Percentiles rank a stretch among this genome's conserved stretches.
These are phyloP conservation scores for Euphorbia pulcherrima DNA, from an alignment of 345 rosid genomes.

Conservation along the genomic window DNA sequence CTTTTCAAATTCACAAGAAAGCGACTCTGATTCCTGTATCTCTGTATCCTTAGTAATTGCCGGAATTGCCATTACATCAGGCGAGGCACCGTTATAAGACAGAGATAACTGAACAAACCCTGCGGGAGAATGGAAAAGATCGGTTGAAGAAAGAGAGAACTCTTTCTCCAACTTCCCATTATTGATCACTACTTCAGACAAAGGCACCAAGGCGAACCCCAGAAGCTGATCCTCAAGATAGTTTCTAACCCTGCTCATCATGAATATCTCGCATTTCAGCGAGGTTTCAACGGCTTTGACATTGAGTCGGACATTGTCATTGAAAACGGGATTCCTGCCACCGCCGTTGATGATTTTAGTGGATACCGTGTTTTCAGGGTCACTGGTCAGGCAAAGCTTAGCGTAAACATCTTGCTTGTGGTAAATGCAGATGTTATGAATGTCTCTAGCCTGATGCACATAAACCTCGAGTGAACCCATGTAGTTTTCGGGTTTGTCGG, in stretches of 20 bases:
- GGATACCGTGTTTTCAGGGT: constrained; percentile 70
- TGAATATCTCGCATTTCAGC: constrained; percentile 88
- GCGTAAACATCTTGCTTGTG: constrained; percentile 99
- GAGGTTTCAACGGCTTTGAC: constrained; percentile 65
- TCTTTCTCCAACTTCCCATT: constrained; percentile 83
- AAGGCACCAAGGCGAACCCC: constrained; percentile 85
- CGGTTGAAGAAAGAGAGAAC: constrained; percentile 92
- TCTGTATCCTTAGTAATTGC: constrained; percentile 48
- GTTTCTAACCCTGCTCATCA: constrained; percentile 98
- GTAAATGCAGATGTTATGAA: constrained; percentile 98
- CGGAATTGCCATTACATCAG: constrained; percentile 82
- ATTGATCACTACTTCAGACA: constrained; percentile 70
- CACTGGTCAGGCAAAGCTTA: constrained; percentile 81
- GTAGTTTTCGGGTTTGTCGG: constrained; percentile 35
- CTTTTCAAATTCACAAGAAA: constrained; percentile 55
- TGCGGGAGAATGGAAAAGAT: constrained; percentile 90
- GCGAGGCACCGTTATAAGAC: constrained; percentile 69
- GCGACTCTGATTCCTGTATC: constrained; percentile 52
- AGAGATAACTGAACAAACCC: constrained; percentile 90
- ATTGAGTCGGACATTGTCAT: constrained; percentile 61
- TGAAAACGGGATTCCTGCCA: constrained; percentile 94
- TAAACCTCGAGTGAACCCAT: constrained; percentile 69
- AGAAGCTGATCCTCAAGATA: constrained; percentile 95
- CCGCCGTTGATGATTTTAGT: constrained; percentile 97
- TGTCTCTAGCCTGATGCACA: constrained; percentile 92